Percentiles rank a stretch among this genome's conserved stretches.
Evolutionary conservation across 768 basidiomycete species (phyloP).

Genomic region (Psilocybe sp.): DNA sequence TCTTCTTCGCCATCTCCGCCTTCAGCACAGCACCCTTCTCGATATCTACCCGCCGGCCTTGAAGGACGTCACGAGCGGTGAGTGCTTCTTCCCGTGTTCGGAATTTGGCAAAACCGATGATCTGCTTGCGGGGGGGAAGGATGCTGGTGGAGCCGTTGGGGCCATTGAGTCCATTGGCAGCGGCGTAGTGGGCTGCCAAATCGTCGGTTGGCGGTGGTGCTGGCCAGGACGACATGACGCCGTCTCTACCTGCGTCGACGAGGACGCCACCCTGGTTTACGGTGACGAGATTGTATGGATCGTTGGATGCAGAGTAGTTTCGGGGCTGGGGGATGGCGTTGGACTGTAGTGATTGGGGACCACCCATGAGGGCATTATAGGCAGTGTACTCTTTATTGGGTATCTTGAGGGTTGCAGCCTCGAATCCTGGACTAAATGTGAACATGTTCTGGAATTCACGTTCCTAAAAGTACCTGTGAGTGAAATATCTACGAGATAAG

Average conservation of each 20-base stretch:
- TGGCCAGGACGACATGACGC: slow-evolving; percentile 70
- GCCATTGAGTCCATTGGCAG: slow-evolving; percentile 3
- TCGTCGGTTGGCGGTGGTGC: slow-evolving; percentile 34
- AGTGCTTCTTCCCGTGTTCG: slow-evolving; percentile 83
- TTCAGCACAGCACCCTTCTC: slow-evolving; percentile 92
- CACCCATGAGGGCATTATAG: slow-evolving; percentile 46
- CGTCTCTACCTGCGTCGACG: slow-evolving; percentile 76
- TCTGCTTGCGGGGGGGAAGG: slow-evolving; percentile 82
- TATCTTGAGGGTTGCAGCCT: slow-evolving; percentile 96
- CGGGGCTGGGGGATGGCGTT: slow-evolving; percentile 2
- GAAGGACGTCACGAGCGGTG: slow-evolving; percentile 81
- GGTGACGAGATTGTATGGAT: slow-evolving; percentile 82
- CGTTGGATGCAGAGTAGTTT: slow-evolving; percentile 53
- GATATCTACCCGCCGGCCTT: slow-evolving; percentile 87
- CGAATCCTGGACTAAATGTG: slow-evolving; percentile 92
- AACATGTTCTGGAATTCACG: slow-evolving; percentile 99
- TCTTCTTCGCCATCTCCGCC: slow-evolving; percentile 99
- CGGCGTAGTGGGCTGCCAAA: slow-evolving; percentile 17
- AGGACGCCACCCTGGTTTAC: slow-evolving; percentile 81
- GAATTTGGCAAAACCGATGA: slow-evolving; percentile 98
- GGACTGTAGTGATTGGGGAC: slow-evolving; percentile 3
- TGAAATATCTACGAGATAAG: slow-evolving; percentile 9
- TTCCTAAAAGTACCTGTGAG: slow-evolving; percentile 55
- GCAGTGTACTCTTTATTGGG: slow-evolving; percentile 89
- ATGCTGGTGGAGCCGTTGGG: slow-evolving; percentile 21